Percentiles rank a stretch among this genome's conserved stretches.
phyloP scores from a whole-genome alignment of 2,329 filamentous ascomycete species.

The Chaetomium strumarium region DNA sequence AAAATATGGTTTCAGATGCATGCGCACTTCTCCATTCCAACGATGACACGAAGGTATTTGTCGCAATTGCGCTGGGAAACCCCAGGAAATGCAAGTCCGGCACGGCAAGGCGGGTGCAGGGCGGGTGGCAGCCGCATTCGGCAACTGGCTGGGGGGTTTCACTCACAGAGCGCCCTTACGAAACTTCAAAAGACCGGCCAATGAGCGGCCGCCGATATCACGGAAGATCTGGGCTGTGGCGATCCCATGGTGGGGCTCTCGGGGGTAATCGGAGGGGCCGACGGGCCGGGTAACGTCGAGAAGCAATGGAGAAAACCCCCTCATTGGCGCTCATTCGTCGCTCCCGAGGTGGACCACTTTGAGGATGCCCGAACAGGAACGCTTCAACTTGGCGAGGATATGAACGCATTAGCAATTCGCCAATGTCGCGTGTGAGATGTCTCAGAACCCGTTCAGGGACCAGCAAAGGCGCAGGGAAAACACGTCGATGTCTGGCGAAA shows the following conservation, averaged over 20 bases:
- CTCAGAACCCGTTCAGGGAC: neutral
- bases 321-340: neutral
- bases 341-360: neutral
- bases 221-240: constrained; percentile 4
- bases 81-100: neutral
- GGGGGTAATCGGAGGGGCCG: constrained; percentile 10
- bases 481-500: neutral
- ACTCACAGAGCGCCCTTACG: constrained; percentile 8
- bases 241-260: constrained; percentile 11
- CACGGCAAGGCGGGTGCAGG: neutral
- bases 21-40: neutral
- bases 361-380: neutral
- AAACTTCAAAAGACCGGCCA: neutral
- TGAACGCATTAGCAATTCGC: neutral
- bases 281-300: constrained; percentile 10
- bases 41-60: constrained; percentile 1
- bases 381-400: constrained; percentile 1
- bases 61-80: neutral
- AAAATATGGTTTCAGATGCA: neutral
- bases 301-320: constrained; percentile 3
- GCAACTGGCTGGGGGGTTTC: constrained; percentile 4
- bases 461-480: neutral
- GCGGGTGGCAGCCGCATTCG: constrained; percentile 2
- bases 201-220: constrained; percentile 5
- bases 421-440: constrained; percentile 5